Percentiles rank a stretch among this genome's conserved stretches.
These are phyloP conservation scores for Entomophthora muscae DNA, from an alignment of 371 early-diverging fungal species.

Conservation along the genomic window DNA sequence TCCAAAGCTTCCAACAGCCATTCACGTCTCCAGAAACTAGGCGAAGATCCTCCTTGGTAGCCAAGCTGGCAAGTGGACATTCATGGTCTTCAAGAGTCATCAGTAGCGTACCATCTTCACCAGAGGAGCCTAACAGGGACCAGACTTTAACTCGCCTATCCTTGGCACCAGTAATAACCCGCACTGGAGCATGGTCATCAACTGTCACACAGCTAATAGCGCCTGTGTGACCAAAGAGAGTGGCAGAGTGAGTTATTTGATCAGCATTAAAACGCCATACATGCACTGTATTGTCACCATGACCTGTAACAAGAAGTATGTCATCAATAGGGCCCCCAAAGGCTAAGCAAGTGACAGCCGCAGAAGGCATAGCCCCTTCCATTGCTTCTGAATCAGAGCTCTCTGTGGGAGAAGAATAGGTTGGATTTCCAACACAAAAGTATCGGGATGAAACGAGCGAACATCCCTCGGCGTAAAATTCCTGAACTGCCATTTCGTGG, in stretches of 20 bases:
- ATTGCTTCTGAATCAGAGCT: neutral
- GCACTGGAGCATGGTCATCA: neutral
- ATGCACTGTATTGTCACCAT: neutral
- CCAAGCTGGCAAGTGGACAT: neutral
- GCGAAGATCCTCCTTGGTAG: neutral
- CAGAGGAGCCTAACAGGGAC: neutral
- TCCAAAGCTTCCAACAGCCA: neutral
- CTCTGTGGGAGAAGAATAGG: neutral
- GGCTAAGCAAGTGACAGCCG: neutral
- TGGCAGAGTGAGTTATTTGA: neutral
- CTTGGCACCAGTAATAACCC: neutral
- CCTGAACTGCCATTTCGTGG: neutral
- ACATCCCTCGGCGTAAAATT: neutral
- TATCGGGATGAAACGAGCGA: neutral
- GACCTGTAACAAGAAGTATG: neutral
- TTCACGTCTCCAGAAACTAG: neutral
- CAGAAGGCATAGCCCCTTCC: neutral
- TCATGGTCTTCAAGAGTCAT: neutral
- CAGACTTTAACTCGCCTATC: neutral
- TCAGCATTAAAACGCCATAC: neutral
- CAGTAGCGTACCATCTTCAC: neutral
- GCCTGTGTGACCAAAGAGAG: neutral
- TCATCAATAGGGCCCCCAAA: neutral
- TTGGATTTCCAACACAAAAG: neutral
- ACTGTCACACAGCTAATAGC: neutral